Conservation (phyloP, 495 filamentous ascomycete species). For the Trichoderma parareesei region DNA sequence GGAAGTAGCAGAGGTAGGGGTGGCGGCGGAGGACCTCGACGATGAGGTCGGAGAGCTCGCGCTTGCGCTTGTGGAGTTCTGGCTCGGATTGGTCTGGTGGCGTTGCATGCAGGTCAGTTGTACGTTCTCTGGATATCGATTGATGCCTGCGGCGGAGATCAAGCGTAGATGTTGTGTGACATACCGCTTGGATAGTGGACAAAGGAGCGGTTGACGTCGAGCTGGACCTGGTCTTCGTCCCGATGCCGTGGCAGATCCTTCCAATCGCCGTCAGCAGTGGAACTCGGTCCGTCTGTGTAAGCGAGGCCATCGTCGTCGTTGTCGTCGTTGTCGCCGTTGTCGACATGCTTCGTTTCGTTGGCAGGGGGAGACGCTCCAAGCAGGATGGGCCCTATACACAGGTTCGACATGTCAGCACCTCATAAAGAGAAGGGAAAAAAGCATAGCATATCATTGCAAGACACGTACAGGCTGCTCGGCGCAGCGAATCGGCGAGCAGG, state of each 20-base stretch:
- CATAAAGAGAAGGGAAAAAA: conserved; percentile 12
- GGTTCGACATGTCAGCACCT: conserved; percentile 15
- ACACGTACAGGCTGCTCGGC: conserved; percentile 75
- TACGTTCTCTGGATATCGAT: conserved; percentile 5
- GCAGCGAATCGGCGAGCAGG: conserved; percentile 70
- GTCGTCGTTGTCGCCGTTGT: too few relatives aligned
- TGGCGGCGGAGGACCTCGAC: conserved; percentile 64
- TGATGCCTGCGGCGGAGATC: too few relatives aligned
- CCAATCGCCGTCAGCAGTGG: conserved; percentile 35
- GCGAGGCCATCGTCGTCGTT: conserved; percentile 10
- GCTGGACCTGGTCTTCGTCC: conserved; percentile 81
- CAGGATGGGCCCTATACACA: conserved; percentile 62
- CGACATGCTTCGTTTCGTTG: conserved; percentile 8
- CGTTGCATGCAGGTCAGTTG: neutral
- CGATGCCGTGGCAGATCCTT: conserved; percentile 53
- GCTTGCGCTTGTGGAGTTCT: conserved; percentile 56
- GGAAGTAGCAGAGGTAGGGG: conserved; percentile 90
- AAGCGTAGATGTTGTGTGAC: conserved; percentile 19
- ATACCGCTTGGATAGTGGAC: conserved; percentile 87
- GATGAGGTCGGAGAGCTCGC: conserved; percentile 68
- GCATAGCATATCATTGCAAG: conserved; percentile 12
- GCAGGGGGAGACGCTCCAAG: conserved; percentile 43
- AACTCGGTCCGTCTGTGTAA: conserved; percentile 7
- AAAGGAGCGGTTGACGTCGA: conserved; percentile 94
- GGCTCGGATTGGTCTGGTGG: conserved; percentile 41